phyloP scores from a whole-genome alignment of 1,284 basidiomycete genomes.

The Heterobasidion occidentale region DNA sequence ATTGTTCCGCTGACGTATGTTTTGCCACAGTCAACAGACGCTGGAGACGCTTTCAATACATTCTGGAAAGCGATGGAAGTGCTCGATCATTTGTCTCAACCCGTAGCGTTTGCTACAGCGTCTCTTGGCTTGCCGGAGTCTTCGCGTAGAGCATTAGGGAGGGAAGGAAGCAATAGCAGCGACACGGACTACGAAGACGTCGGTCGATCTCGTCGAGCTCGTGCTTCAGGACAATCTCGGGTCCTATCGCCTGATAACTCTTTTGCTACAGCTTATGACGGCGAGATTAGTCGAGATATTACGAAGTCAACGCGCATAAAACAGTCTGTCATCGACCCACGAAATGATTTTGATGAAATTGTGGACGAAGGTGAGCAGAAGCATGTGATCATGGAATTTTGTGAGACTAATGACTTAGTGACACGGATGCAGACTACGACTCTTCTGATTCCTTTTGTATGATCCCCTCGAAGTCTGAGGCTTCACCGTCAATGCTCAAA shows the following conservation, averaged over 20 bases:
- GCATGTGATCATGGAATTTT: neutral
- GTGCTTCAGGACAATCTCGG: conserved; percentile 21
- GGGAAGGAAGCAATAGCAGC: conserved; percentile 47
- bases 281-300: conserved; percentile 10
- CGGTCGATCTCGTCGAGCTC: conserved; percentile 11
- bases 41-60: conserved; percentile 74
- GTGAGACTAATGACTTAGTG: too few species aligned
- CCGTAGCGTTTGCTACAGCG: conserved; percentile 77
- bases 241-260: conserved; percentile 22
- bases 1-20: neutral
- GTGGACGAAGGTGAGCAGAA: conserved; percentile 30
- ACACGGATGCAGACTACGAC: conserved; percentile 34
- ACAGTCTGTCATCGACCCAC: conserved; percentile 17
- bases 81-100: conserved; percentile 73
- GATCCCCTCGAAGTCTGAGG: conserved; percentile 52
- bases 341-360: conserved; percentile 31
- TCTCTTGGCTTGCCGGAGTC: conserved; percentile 45
- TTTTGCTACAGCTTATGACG: conserved; percentile 16
- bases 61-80: conserved; percentile 82
- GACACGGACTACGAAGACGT: conserved; percentile 59
- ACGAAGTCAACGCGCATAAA: conserved; percentile 8
- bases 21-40: conserved; percentile 45
- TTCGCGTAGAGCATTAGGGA: conserved; percentile 21
- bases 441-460: conserved; percentile 72
- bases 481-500: conserved; percentile 40